phyloP scores from a whole-genome alignment of 176 grass and related monocot species.

The Musa itinerans region DNA sequence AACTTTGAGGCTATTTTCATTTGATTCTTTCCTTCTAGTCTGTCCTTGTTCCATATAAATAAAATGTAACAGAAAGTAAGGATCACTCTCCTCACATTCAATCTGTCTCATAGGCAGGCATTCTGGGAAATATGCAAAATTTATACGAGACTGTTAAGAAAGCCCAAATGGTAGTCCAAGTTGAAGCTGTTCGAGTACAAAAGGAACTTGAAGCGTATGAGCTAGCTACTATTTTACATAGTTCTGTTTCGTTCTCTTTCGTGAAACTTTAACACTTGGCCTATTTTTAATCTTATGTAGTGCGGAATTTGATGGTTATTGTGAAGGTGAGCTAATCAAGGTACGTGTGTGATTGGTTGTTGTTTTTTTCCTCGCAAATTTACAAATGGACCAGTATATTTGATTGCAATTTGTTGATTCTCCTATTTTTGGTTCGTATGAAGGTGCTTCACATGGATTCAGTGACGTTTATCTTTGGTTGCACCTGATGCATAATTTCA shows the following conservation, averaged over 20 bases:
- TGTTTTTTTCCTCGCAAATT: slow-evolving; percentile 7
- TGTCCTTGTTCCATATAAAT: not conserved
- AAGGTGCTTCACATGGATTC: not conserved
- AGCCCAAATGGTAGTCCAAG: slow-evolving; percentile 99
- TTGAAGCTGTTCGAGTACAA: slow-evolving; percentile 90
- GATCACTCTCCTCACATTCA: slow-evolving; percentile 9
- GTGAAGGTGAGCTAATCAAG: slow-evolving; percentile 98
- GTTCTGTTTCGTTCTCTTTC: slow-evolving; percentile 9
- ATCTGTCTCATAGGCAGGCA: slow-evolving; percentile 51
- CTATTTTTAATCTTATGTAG: slow-evolving; percentile 30
- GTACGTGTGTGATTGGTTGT: slow-evolving; percentile 30
- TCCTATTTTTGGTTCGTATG: no score
- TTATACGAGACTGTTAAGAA: slow-evolving; percentile 96
- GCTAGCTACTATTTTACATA: slow-evolving; percentile 23
- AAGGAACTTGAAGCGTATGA: slow-evolving; percentile 97
- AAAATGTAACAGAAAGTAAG: not conserved
- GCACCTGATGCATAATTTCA: not conserved
- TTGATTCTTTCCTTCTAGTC: not conserved
- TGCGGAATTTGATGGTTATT: slow-evolving; percentile 94
- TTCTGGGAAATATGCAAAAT: slow-evolving; percentile 98
- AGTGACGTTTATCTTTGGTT: not conserved
- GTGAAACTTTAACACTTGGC: not conserved
- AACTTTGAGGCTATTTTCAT: not conserved
- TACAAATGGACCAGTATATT: not conserved
- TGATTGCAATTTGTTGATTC: not conserved